phyloP scores from a whole-genome alignment of 257 asterid genomes.

The Leonotis leonurus region DNA sequence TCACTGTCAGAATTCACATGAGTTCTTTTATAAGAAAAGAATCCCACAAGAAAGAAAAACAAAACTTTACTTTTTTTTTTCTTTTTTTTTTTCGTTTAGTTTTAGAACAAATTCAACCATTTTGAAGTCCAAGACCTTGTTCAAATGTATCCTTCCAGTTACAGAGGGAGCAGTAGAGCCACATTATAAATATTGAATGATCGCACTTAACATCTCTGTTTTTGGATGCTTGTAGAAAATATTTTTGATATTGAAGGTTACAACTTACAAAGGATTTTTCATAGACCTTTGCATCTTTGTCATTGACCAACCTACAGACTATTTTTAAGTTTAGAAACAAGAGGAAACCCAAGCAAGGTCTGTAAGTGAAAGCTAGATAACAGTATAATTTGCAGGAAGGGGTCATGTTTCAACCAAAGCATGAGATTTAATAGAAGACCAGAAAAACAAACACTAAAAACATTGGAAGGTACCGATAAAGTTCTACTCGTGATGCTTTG shows the following conservation, averaged over 20 bases:
- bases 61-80: too few species aligned
- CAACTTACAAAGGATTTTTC: too few species aligned
- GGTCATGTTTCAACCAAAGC: neutral
- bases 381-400: slow-evolving; percentile 1
- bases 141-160: too few species aligned
- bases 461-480: slow-evolving; percentile 47
- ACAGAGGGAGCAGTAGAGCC: too few species aligned
- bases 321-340: neutral
- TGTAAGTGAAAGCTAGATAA: neutral
- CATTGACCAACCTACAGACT: neutral
- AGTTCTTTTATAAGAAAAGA: too few species aligned
- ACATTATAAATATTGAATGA: too few species aligned
- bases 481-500: slow-evolving; percentile 84
- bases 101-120: too few species aligned
- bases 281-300: neutral
- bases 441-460: neutral
- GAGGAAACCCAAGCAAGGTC: neutral
- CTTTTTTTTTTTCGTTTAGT: too few species aligned
- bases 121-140: too few species aligned
- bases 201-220: too few species aligned
- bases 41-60: too few species aligned
- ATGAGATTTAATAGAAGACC: slow-evolving; percentile 16
- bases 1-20: too few species aligned
- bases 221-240: neutral
- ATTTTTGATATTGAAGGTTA: neutral